Conservation (phyloP, 2,329 filamentous ascomycete species). For the Venturia effusa region DNA sequence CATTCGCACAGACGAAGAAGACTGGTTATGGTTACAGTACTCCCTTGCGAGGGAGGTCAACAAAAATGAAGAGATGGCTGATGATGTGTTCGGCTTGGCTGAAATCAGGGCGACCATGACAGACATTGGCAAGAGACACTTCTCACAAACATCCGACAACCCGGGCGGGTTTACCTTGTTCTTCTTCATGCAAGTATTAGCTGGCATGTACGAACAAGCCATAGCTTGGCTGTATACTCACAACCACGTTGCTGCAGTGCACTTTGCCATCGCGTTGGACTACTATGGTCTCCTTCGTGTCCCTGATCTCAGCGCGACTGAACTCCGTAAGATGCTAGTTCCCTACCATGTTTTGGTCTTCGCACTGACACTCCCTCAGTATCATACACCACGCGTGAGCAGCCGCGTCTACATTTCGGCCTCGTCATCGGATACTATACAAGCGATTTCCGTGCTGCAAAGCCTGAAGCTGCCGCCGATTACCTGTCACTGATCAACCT, state of each 20-base stretch:
- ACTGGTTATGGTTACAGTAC: slow-evolving; percentile 59
- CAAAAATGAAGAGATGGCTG: slow-evolving; percentile 49
- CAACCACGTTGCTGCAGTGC: slow-evolving; percentile 85
- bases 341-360: slow-evolving; percentile 1
- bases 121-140: slow-evolving; percentile 86
- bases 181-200: slow-evolving; percentile 84
- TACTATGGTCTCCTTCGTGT: slow-evolving; percentile 86
- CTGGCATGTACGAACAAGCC: slow-evolving; percentile 89
- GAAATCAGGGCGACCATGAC: slow-evolving; percentile 69
- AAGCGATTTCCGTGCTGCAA: slow-evolving; percentile 82
- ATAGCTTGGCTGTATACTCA: slow-evolving; percentile 85
- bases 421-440: slow-evolving; percentile 93
- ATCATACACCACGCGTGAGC: slow-evolving; percentile 53
- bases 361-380: slow-evolving; percentile 16
- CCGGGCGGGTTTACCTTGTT: slow-evolving; percentile 75
- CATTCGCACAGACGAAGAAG: slow-evolving; percentile 50
- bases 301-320: slow-evolving; percentile 64
- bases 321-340: slow-evolving; percentile 45
- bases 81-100: slow-evolving; percentile 50
- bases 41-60: slow-evolving; percentile 51
- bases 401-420: slow-evolving; percentile 85
- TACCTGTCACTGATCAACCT: slow-evolving; percentile 88
- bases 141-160: slow-evolving; percentile 67
- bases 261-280: slow-evolving; percentile 81
- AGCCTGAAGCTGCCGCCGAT: slow-evolving; percentile 82